Base-by-base conservation (phyloP, 192 early-diverging fungal species). In the Mortierella antarctica region DNA sequence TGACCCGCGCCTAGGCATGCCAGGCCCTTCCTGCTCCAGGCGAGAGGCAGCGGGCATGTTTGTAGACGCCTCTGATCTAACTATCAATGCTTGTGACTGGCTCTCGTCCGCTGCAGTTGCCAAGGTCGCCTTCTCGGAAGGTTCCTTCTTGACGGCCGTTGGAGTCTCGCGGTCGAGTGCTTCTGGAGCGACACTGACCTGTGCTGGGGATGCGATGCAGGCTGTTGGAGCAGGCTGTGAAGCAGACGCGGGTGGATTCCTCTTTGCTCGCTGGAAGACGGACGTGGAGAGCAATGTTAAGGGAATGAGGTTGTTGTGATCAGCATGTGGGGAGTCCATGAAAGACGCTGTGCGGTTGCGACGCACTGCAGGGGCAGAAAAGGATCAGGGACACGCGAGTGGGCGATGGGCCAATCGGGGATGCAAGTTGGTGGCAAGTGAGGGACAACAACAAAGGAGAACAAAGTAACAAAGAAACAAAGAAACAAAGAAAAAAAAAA, bases 281-380 rank as follows among this genome's bases (percentile, higher is more conserved):
- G 73, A 74, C 7, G 63, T 74, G 44, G 65, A 51, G 42, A 74
- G 63, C 17, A 74, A 57, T 39, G 65, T 62, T 17, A 65, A 21
- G 4, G 73, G 73, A 23, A 74, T 61, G 48, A 74, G 73, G 21
- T 21, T 66, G 18, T 12, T 2, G 40, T 42, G 39, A 6, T 50
- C 23, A 39, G 42, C 20, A 46, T 21, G 44, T 15, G 51, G 20
- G 55, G 47, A 40, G 23, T 59, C 42, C 18, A 57, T 56, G 11
- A 66, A 20, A 51, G 17, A 47, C 17, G 31, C 31, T 14, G 39
- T 58, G 58, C 0, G 9, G 58, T 39, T 44, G 59, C 23, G 20
- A 20, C 42, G 20, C 23, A 18, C 5, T 20, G 23, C 2, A 18
- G 10, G 40, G 2, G 23, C 23, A 57, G 11, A n/a, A 42, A 44